Percentiles rank a stretch among this genome's conserved stretches.
Evolutionary conservation across 2,329 filamentous ascomycete species (phyloP).

Genomic region (Spiromastix sp.): DNA sequence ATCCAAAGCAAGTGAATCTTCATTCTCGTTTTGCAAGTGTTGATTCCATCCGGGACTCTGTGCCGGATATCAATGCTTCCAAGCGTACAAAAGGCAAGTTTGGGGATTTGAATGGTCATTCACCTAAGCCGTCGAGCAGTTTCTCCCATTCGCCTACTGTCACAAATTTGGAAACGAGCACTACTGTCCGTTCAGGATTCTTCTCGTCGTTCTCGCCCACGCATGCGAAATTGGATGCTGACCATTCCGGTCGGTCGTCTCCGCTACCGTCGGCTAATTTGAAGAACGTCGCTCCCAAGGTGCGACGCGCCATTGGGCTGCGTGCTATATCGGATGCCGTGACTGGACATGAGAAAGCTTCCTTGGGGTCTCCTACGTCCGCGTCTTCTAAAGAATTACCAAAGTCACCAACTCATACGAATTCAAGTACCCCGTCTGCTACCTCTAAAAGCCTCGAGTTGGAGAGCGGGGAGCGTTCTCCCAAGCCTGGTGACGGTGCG

Average conservation of each 20-base stretch:
- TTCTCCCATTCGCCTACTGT: slow-evolving; percentile 43
- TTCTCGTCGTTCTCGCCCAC: slow-evolving; percentile 38
- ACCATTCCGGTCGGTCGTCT: slow-evolving; percentile 42
- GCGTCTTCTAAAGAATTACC: slow-evolving; percentile 43
- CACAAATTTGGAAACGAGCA: slow-evolving; percentile 45
- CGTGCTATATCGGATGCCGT: slow-evolving; percentile 72
- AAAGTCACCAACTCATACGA: slow-evolving; percentile 62
- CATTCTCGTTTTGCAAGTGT: slow-evolving; percentile 72
- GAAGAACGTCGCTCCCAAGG: slow-evolving; percentile 50
- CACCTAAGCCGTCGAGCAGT: slow-evolving; percentile 29
- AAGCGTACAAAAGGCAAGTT: slow-evolving; percentile 50
- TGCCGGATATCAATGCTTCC: slow-evolving; percentile 39
- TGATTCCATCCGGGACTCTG: slow-evolving; percentile 57
- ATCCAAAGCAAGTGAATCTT: slow-evolving; percentile 57
- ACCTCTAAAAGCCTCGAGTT: slow-evolving; percentile 65
- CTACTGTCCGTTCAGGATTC: slow-evolving; percentile 28
- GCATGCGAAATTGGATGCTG: slow-evolving; percentile 36
- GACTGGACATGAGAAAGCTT: slow-evolving; percentile 44
- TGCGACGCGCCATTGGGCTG: slow-evolving; percentile 56
- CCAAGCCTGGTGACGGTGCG: slow-evolving; percentile 37
- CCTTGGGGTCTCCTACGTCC: slow-evolving; percentile 31
- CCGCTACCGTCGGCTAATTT: slow-evolving; percentile 37
- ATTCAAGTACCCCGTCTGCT: slow-evolving; percentile 56
- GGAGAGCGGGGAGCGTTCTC: slow-evolving; percentile 57
- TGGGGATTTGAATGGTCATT: slow-evolving; percentile 51